Percentiles rank a stretch among this genome's conserved stretches.
Conservation (phyloP, 495 filamentous ascomycete species). For the Podospora comata region DNA sequence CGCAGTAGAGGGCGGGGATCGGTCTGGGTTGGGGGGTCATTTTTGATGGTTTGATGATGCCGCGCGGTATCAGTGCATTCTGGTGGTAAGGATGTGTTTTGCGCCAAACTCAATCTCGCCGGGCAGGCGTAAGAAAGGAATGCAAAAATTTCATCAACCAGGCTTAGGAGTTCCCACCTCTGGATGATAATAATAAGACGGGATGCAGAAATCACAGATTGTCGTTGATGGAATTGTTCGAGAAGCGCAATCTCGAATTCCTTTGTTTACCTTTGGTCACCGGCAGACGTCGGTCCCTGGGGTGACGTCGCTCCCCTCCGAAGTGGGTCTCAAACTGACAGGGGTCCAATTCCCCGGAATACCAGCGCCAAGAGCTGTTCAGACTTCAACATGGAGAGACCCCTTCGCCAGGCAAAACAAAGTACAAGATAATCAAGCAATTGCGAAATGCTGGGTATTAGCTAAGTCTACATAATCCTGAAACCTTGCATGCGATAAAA, state of each 20-base stretch:
- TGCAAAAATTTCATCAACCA: not conserved
- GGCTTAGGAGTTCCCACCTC: too few species aligned
- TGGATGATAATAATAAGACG: too few species aligned
- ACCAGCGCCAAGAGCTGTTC: not conserved
- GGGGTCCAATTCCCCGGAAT: not conserved
- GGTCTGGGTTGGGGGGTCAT: slow-evolving; percentile 45
- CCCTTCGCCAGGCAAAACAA: not conserved
- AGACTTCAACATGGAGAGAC: not conserved
- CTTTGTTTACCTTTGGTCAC: slow-evolving; percentile 10
- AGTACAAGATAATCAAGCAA: not conserved
- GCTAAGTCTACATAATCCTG: slow-evolving; percentile 16
- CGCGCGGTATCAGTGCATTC: not conserved
- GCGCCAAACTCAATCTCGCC: slow-evolving; percentile 4
- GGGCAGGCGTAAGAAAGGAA: not conserved
- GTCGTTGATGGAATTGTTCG: too few species aligned
- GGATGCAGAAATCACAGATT: too few species aligned
- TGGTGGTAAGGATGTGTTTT: not conserved
- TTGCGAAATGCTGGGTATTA: slow-evolving; percentile 21
- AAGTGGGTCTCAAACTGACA: not conserved
- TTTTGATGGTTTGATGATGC: not conserved
- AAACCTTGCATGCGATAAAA: slow-evolving; percentile 5
- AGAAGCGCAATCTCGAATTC: not conserved
- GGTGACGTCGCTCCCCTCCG: slow-evolving; percentile 10
- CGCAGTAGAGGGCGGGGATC: slow-evolving; percentile 55
- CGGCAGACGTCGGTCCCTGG: slow-evolving; percentile 6